Evolutionary conservation across 2,329 filamentous ascomycete species (phyloP), one percentile per base, ranked within the genome.

Genomic region (Neodidymelliopsis sp.): DNA sequence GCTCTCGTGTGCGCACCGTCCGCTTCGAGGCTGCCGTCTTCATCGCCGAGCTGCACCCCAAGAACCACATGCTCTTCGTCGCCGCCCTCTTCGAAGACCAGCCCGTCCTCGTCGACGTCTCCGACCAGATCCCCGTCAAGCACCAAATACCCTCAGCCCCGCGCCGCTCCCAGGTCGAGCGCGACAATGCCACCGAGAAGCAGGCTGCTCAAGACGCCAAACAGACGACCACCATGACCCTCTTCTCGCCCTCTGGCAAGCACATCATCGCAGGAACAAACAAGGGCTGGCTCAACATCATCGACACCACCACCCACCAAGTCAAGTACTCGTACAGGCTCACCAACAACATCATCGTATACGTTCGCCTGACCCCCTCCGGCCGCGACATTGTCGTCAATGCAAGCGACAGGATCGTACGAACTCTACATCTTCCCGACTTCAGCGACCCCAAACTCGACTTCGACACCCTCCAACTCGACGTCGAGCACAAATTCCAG

Each of bases 401-500:
- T 73, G 90, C 91, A 38, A 91, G 91, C 61, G 94, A 99, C 73
- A 87, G 94, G 43, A 93, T 97, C 54, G 96, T 99, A 67, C 85
- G 95, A 54, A 97, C 94, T 1, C 88, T 99, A 59, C 85, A 91
- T 55, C 82, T 99, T 59, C 94, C 95, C 0, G 90, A 97, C 64
- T 81, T 87, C 15, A 69, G 67, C 23, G 71, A 75, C 24, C 74
- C 75, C 11, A 83, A 89, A 62, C 81, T 96, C 31, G 89, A 96
- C 59, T 84, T 89, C 15, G 89, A 95, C 62, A 93, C 88, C 20
- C 88, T 99, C 64, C 88, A 93, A 63, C 80, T 99, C 29, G 90
- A 94, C 29, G 84, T 97, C 10, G 93, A 99, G 74, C 94, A 99
- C 77, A 97, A 97, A 69, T 99, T 97, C 65, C 92, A 97, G 72